These are phyloP conservation scores for Papiliotrema terrestris DNA, from an alignment of 1,284 basidiomycete species.

Conservation along the genomic window DNA sequence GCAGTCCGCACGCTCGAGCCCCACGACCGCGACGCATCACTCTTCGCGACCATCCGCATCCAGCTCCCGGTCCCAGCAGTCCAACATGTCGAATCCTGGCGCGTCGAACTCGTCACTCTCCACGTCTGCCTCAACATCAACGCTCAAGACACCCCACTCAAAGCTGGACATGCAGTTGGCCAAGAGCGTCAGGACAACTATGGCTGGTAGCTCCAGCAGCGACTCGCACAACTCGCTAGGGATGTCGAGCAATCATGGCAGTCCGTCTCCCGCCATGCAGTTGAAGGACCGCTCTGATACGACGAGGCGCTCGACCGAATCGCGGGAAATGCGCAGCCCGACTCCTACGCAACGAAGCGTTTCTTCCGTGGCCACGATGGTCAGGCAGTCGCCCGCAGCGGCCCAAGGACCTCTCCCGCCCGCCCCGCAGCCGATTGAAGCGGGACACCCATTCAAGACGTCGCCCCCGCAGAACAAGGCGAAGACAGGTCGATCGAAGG, in stretches of 20 bases:
- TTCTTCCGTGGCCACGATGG: background rate
- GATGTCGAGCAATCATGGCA: background rate
- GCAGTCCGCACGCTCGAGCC: background rate
- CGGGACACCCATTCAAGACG: background rate
- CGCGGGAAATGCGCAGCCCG: background rate
- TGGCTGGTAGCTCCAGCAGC: background rate
- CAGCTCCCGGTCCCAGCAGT: background rate
- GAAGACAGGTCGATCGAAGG: background rate
- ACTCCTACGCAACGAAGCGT: slow-evolving; percentile 2
- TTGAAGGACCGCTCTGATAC: background rate
- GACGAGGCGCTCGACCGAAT: background rate
- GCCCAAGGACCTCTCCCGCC: background rate
- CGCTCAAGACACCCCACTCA: slow-evolving; percentile 32
- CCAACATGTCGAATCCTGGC: background rate
- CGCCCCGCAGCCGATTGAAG: background rate
- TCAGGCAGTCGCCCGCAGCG: background rate
- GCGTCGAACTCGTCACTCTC: slow-evolving; percentile 17
- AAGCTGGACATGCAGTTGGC: slow-evolving; percentile 16
- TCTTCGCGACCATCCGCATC: background rate
- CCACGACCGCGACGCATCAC: background rate
- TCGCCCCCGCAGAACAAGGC: background rate
- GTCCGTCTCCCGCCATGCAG: background rate
- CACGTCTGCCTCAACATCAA: slow-evolving; percentile 30
- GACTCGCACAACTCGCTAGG: slow-evolving; percentile 8
- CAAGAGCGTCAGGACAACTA: slow-evolving; percentile 8